Evolutionary conservation across 441 rosid genomes (phyloP).

Genomic region (Melastoma candidum): DNA sequence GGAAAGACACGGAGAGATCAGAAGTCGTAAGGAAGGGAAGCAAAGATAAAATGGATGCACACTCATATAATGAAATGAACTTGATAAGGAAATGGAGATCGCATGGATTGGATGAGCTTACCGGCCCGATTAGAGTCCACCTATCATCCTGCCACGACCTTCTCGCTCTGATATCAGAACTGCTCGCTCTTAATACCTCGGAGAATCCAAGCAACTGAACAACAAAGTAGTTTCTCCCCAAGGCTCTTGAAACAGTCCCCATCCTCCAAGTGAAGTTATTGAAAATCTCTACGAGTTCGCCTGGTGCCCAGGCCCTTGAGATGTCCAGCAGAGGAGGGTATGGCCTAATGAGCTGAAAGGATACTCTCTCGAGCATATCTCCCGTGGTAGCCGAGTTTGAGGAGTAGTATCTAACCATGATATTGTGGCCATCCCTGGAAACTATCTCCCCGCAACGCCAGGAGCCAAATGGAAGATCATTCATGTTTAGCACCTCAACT

Average conservation of each 20-base stretch:
- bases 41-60: too few species aligned
- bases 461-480: slow-evolving; percentile 45
- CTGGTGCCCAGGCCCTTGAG: slow-evolving; percentile 42
- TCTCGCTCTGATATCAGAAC: slow-evolving; percentile 42
- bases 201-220: slow-evolving; percentile 63
- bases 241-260: slow-evolving; percentile 47
- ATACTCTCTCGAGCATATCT: slow-evolving; percentile 30
- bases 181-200: slow-evolving; percentile 35
- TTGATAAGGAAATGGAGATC: too few species aligned
- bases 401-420: slow-evolving; percentile 44
- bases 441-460: slow-evolving; percentile 70
- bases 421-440: slow-evolving; percentile 50
- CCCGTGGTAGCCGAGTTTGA: slow-evolving; percentile 13
- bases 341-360: slow-evolving; percentile 60
- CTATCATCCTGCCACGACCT: slow-evolving; percentile 60
- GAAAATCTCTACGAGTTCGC: slow-evolving; percentile 76
- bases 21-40: too few species aligned
- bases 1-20: too few species aligned
- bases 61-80: too few species aligned
- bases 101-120: slow-evolving; percentile 32
- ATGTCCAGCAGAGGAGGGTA: slow-evolving; percentile 37
- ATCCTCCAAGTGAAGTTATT: slow-evolving; percentile 61
- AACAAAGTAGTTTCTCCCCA: slow-evolving; percentile 30
- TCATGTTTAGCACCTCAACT: slow-evolving; percentile 61
- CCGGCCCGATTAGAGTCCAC: slow-evolving; percentile 51